These are phyloP conservation scores for Biscogniauxia sp. DNA, from an alignment of 2,329 filamentous ascomycete species.

Conservation along the genomic window DNA sequence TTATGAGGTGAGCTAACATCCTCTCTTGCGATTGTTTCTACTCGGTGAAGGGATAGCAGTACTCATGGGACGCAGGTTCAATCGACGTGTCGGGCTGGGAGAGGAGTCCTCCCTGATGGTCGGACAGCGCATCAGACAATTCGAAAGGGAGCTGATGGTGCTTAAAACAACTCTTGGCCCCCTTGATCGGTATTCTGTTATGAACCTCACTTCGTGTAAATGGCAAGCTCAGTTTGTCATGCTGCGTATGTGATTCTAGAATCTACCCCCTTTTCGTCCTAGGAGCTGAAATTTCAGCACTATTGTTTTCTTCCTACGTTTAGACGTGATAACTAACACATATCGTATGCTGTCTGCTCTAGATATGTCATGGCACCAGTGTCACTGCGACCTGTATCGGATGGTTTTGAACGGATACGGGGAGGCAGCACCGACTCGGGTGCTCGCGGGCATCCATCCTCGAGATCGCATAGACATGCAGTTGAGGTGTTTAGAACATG, in stretches of 20 bases:
- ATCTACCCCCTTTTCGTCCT: background rate
- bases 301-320: no score
- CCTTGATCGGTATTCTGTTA: constrained; percentile 24
- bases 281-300: background rate
- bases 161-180: constrained; percentile 20
- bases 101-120: constrained; percentile 27
- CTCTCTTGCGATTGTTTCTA: background rate
- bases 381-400: constrained; percentile 44
- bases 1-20: constrained; percentile 26
- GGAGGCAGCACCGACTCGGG: constrained; percentile 36
- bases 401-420: constrained; percentile 41
- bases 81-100: constrained; percentile 27
- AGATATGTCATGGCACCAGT: constrained; percentile 38
- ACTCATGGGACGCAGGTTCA: constrained; percentile 20
- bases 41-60: background rate
- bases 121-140: constrained; percentile 21
- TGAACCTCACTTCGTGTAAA: constrained; percentile 19
- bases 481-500: constrained; percentile 37
- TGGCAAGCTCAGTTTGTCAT: constrained; percentile 31
- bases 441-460: constrained; percentile 29
- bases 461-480: constrained; percentile 31
- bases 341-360: no score
- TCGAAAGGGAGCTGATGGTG: constrained; percentile 26
- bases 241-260: constrained; percentile 19
- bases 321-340: no score